Evolutionary conservation across 768 basidiomycete genomes (phyloP).

Genomic region (Mycena epipterygia): DNA sequence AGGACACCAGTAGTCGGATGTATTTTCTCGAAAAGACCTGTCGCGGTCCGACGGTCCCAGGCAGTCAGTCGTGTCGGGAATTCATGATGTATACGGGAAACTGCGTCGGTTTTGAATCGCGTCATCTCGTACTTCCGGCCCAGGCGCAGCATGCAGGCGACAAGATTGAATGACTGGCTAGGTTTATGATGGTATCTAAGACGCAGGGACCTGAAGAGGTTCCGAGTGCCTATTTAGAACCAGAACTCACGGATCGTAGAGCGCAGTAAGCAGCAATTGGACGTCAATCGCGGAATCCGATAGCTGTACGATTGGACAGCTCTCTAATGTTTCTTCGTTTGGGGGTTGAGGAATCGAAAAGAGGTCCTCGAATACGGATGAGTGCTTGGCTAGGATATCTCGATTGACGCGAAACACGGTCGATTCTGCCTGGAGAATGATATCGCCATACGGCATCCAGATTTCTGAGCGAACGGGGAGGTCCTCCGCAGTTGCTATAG

Average conservation of each 20-base stretch:
- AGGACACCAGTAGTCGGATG: neutral
- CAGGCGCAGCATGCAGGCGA: constrained; percentile 19
- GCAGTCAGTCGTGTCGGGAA: neutral
- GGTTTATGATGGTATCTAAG: constrained; percentile 12
- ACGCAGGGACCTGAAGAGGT: neutral
- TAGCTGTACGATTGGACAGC: constrained; percentile 12
- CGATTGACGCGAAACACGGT: constrained; percentile 25
- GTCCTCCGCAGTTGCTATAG: neutral
- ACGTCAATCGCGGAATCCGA: constrained; percentile 8
- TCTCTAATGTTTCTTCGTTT: constrained; percentile 11
- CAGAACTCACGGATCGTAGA: constrained; percentile 13
- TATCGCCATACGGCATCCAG: constrained; percentile 22
- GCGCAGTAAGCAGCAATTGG: constrained; percentile 7
- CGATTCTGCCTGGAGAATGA: constrained; percentile 24
- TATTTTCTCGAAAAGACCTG: constrained; percentile 15
- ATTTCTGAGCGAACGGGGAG: constrained; percentile 8
- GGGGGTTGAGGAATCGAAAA: constrained; percentile 27
- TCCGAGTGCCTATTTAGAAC: too few species aligned
- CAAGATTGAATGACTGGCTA: constrained; percentile 3
- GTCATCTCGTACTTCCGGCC: constrained; percentile 5
- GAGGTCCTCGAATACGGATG: constrained; percentile 32
- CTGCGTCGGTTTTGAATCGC: constrained; percentile 1
- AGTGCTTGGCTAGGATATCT: constrained; percentile 21
- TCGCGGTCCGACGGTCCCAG: constrained; percentile 11
- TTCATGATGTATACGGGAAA: constrained; percentile 15